phyloP scores from a whole-genome alignment of 495 filamentous ascomycete species.

The Trichoderma virens region DNA sequence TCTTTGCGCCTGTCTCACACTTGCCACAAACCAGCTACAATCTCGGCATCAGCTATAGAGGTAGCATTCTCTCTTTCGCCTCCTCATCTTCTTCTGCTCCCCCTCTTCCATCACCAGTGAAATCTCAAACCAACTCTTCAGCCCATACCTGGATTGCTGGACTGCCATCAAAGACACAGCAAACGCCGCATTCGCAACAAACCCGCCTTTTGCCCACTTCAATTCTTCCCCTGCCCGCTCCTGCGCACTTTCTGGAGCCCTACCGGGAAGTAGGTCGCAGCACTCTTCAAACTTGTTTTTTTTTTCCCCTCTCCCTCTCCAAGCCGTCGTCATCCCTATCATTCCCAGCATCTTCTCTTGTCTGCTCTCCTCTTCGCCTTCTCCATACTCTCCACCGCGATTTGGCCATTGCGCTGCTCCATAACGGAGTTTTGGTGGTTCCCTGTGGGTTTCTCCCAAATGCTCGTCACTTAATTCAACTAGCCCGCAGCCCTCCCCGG shows the following conservation, averaged over 20 bases:
- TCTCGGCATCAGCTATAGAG: background rate
- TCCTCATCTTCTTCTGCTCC: background rate
- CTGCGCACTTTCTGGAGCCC: background rate
- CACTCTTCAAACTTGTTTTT: background rate
- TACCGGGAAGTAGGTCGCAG: background rate
- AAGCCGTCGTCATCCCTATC: constrained; percentile 4
- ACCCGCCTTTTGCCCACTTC: background rate
- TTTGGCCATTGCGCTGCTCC: constrained; percentile 1
- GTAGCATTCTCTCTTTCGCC: background rate
- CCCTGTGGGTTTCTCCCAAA: constrained; percentile 6
- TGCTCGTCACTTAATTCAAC: constrained; percentile 9
- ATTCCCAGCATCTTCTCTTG: background rate
- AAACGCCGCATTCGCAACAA: background rate
- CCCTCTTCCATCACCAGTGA: background rate
- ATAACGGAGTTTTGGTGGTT: constrained; percentile 4
- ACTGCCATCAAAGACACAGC: background rate
- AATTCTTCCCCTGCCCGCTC: background rate
- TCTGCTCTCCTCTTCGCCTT: background rate
- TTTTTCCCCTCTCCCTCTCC: background rate
- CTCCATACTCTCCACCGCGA: constrained; percentile 8
- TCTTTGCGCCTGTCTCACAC: background rate
- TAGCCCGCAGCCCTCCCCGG: constrained; percentile 5
- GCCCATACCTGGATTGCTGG: background rate
- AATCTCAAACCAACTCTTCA: background rate
- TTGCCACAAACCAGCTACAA: background rate